Evolutionary conservation across 495 filamentous ascomycete genomes (phyloP).

Genomic region (Trypethelium eluteriae): DNA sequence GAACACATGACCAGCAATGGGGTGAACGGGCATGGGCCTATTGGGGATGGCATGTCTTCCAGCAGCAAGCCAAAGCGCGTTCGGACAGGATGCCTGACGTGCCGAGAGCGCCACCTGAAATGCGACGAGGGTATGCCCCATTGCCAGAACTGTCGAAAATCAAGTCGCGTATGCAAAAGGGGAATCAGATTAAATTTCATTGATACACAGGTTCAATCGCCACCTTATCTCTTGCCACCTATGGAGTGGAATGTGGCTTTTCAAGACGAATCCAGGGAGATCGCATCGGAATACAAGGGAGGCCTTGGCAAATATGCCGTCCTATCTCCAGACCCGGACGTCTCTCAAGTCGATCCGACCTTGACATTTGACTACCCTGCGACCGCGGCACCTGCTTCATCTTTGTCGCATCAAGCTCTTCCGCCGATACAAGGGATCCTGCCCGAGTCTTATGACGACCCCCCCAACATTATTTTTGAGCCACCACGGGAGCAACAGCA

Average conservation of each 20-base stretch:
- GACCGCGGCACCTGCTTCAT: slow-evolving; percentile 31
- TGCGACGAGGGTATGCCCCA: slow-evolving; percentile 75
- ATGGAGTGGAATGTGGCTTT: slow-evolving; percentile 69
- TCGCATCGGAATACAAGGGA: slow-evolving; percentile 86
- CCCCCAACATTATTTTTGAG: slow-evolving; percentile 19
- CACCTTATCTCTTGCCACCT: slow-evolving; percentile 56
- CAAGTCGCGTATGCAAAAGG: slow-evolving; percentile 73
- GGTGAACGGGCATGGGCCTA: slow-evolving; percentile 11
- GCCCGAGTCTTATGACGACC: slow-evolving; percentile 32
- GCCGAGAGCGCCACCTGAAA: slow-evolving; percentile 53
- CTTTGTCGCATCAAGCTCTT: slow-evolving; percentile 37
- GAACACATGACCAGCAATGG: slow-evolving; percentile 16
- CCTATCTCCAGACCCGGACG: slow-evolving; percentile 35
- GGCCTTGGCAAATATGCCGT: slow-evolving; percentile 68
- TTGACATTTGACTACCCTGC: slow-evolving; percentile 38
- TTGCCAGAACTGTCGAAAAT: slow-evolving; percentile 85
- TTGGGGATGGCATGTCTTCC: slow-evolving; percentile 20
- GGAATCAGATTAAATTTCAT: slow-evolving; percentile 90
- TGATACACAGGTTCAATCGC: slow-evolving; percentile 65
- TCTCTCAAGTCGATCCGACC: slow-evolving; percentile 31
- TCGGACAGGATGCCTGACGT: slow-evolving; percentile 40
- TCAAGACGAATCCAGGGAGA: slow-evolving; percentile 80
- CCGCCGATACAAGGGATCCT: slow-evolving; percentile 39
- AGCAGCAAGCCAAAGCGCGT: slow-evolving; percentile 35
- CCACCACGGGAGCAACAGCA: slow-evolving; percentile 18